Evolutionary conservation across 140 eudicot species (phyloP), one percentile per base, ranked within the genome.

Genomic region (Stevia rebaudiana): DNA sequence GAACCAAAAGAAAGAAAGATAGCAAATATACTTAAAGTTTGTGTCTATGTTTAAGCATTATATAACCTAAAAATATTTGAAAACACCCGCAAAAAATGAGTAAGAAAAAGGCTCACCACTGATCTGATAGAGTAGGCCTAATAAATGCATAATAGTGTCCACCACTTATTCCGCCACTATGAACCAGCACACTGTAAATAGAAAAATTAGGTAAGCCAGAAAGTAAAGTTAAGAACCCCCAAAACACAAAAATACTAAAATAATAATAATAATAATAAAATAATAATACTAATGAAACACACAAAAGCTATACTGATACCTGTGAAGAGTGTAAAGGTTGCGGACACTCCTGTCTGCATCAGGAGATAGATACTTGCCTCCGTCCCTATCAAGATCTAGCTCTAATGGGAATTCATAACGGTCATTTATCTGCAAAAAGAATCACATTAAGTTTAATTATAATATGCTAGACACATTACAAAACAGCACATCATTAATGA

Each of bases 151-250:
- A 90, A 70, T 90, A 90, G 67, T 90, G 95, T 65, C 97, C 97
- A 36, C 95, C 97, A 67, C 88, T 95, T 76, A 90, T 94, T n/a
- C 97, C 97, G 31, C 95, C 97, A 61, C 95, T 90, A 71, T 90
- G 97, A 54, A 87, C 97, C 87, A 90, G 77, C 54, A 90, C 97
- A 87, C 97, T 90, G 88, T 51, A 48, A 73, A 75, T 8, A 39
- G 15, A 39, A 50, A 55, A 60, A 1, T 37, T 9, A 19, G 13
- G 40, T 54, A 54, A 54, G 61, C 21, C 39, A 13, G 28, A 18
- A 39, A 42, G 67, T 50, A 58, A 48, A 61, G 48, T 66, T 12
- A 43, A 64, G 15, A 46, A 18, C 54, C 54, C n/a, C 6, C 11
- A 18, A 19, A 25, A 25, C 54, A 17, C 18, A 28, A 10, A 54